phyloP scores from a whole-genome alignment of 2,329 filamentous ascomycete genomes.

The Stachybotrys elegans region DNA sequence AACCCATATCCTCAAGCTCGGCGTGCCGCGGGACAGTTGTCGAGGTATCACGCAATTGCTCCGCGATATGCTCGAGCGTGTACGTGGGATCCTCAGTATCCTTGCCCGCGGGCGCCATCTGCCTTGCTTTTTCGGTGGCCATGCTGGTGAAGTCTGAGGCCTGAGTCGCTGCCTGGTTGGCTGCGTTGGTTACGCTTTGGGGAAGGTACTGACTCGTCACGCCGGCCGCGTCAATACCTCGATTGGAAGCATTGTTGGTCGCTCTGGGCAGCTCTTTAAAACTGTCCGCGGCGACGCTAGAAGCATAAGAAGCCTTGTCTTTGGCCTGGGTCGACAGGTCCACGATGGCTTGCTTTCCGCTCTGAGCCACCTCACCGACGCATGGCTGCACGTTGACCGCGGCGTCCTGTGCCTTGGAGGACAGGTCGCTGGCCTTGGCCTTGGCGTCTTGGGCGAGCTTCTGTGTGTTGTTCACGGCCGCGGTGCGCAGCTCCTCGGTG shows the following conservation, averaged over 20 bases:
- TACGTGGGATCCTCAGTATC: neutral
- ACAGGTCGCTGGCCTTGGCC: slow-evolving; percentile 7
- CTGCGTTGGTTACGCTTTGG: neutral
- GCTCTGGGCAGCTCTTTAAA: neutral
- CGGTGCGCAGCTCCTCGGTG: slow-evolving; percentile 9
- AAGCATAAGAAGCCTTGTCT: neutral
- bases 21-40: neutral
- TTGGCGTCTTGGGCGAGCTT: slow-evolving; percentile 9
- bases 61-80: neutral
- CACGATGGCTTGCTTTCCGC: slow-evolving; percentile 7
- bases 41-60: neutral
- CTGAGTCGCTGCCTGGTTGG: neutral
- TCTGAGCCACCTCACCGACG: slow-evolving; percentile 1
- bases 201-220: neutral
- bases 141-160: neutral
- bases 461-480: slow-evolving; percentile 10
- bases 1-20: neutral
- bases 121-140: neutral
- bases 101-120: neutral
- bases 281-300: neutral
- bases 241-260: neutral
- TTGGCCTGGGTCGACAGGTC: slow-evolving; percentile 3
- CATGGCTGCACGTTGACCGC: neutral
- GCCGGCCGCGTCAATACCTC: too few relatives aligned
- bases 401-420: slow-evolving; percentile 10